Base-by-base conservation (phyloP, 179 eudicot species). In the Beta corolliflora region DNA sequence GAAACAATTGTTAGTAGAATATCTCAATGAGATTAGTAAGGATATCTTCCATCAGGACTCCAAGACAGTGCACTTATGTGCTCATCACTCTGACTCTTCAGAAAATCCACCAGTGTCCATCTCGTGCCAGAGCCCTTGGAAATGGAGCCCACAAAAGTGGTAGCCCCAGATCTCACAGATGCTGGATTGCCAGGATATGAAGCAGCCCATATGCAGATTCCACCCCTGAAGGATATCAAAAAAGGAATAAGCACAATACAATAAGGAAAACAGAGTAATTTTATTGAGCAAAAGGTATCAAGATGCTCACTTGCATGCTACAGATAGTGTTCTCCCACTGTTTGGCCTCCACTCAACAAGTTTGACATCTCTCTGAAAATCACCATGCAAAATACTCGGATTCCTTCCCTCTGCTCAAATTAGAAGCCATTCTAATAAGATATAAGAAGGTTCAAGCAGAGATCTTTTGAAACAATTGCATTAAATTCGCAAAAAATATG, bases 41-140 rank as follows among this genome's bases (percentile, higher is more conserved):
- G 99, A 96, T 96, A 96, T 94, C 98, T 92, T 88, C 99, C 99
- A 91, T 94, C 93, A 70, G 99, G 99, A 83, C 99, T 94, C 98
- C 99, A 96, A 36, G 98, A 91, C 75, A 96, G 92, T 60, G 99
- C 94, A 84, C 86, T 93, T 61, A 91, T 93, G 87, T 91, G 93
- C 85, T 91, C 97, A 83, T 86, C 89, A 84, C 85, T 87, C 50
- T 73, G 88, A 84, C 97, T 91, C 86, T 85, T 91, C 45, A 96
- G 94, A 88, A 92, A 93, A 88, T 96, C 98, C 73, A 96, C 97
- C 69, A 93, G 84, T 80, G 94, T 92, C 99, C 99, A 96, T 86
- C 95, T 81, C 78, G 83, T 85, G 56, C 92, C 94, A 77, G 97
- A 82, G 66, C 98, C 92, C 81, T 92, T 91, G 16, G 94, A 91